Evolutionary conservation across 2,329 filamentous ascomycete species (phyloP).

Genomic region (Penicillium italicum): DNA sequence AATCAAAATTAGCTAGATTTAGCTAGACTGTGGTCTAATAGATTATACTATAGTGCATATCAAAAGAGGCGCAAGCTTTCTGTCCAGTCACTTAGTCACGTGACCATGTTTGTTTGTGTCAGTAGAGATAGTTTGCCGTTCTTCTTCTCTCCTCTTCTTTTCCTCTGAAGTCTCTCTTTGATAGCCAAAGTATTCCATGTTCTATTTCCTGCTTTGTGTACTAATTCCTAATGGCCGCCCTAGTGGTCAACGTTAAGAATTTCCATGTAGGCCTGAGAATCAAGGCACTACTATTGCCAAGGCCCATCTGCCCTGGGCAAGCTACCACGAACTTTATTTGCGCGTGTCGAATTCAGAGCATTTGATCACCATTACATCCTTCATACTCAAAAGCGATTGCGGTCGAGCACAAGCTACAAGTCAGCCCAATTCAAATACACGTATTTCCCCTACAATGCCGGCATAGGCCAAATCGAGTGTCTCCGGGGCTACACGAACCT

Average conservation of each 20-base stretch:
- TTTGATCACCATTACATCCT: not conserved
- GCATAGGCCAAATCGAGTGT: conserved; percentile 1
- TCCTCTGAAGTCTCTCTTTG: not conserved
- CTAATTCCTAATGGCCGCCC: not conserved
- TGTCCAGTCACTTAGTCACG: not conserved
- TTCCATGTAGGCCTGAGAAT: not conserved
- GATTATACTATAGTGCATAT: not conserved
- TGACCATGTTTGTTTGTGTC: not conserved
- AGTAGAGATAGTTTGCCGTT: not conserved
- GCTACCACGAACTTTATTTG: not conserved
- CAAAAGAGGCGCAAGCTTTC: not conserved
- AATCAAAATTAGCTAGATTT: not conserved
- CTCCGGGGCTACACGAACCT: not conserved
- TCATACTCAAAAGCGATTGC: not conserved
- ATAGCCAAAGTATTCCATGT: not conserved
- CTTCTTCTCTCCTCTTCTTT: not conserved
- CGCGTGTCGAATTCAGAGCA: not conserved
- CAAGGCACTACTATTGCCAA: not conserved
- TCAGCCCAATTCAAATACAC: not conserved
- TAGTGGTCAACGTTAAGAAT: not conserved
- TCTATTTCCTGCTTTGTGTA: not conserved
- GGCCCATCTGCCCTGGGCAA: not conserved
- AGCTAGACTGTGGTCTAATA: not conserved
- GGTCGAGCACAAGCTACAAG: not conserved
- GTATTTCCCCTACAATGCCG: not conserved